Evolutionary conservation across 2,329 filamentous ascomycete species (phyloP).

Genomic region (Colletotrichum lupini): DNA sequence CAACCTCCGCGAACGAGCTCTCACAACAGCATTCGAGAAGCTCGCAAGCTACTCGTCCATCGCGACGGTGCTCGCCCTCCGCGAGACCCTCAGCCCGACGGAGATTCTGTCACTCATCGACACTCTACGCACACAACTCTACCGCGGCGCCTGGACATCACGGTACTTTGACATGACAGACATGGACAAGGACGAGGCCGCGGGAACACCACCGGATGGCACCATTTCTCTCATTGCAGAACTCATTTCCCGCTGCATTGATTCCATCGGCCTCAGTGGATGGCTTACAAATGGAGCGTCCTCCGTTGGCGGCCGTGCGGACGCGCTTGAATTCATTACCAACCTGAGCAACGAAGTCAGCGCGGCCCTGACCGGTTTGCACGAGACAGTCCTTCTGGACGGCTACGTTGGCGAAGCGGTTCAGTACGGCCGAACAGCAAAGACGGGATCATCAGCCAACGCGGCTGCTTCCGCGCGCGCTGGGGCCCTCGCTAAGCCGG

Average conservation of each 20-base stretch:
- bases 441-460: constrained; percentile 16
- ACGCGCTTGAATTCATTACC: constrained; percentile 72
- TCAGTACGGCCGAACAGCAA: constrained; percentile 62
- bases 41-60: constrained; percentile 73
- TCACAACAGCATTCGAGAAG: constrained; percentile 76
- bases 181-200: constrained; percentile 53
- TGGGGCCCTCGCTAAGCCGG: constrained; percentile 50
- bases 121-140: constrained; percentile 77
- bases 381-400: constrained; percentile 74
- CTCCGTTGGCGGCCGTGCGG: constrained; percentile 59
- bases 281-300: constrained; percentile 73
- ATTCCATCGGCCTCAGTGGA: constrained; percentile 79
- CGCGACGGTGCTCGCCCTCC: constrained; percentile 71
- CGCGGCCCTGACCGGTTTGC: constrained; percentile 77
- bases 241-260: constrained; percentile 78
- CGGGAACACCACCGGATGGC: constrained; percentile 67
- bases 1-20: constrained; percentile 69
- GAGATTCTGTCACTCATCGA: constrained; percentile 79
- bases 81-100: constrained; percentile 70
- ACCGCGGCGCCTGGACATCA: constrained; percentile 80
- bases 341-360: constrained; percentile 76
- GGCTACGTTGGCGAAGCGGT: constrained; percentile 75
- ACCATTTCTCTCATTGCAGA: constrained; percentile 78
- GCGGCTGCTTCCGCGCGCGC: constrained; percentile 32
- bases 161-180: constrained; percentile 72